phyloP scores from a whole-genome alignment of 352 stramenopile species.

The Phytophthora vignae region DNA sequence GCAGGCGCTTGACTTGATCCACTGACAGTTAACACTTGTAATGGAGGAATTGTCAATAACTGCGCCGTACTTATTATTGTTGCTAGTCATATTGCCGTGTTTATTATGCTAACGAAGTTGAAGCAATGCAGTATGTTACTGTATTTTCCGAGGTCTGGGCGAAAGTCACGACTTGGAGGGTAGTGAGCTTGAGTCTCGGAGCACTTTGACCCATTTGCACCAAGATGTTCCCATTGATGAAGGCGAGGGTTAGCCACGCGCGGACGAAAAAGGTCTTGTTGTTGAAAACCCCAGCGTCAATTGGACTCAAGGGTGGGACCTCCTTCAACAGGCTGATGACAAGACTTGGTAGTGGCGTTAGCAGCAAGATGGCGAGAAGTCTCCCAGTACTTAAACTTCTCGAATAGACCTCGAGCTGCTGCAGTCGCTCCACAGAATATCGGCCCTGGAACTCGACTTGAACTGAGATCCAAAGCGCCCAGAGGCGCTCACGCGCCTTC shows the following conservation, averaged over 20 bases:
- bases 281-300: conserved; percentile 20
- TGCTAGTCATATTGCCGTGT: neutral
- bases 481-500: neutral
- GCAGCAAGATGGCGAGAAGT: conserved; percentile 12
- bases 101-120: no score
- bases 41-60: neutral
- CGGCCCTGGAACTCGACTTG: conserved; percentile 35
- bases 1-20: neutral
- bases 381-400: conserved; percentile 1
- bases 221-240: conserved; percentile 23
- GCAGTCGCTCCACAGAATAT: conserved; percentile 27
- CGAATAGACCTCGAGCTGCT: conserved; percentile 4
- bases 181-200: conserved; percentile 22
- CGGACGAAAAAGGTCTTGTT: conserved; percentile 29
- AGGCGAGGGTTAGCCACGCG: conserved; percentile 19
- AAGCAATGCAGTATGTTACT: no score
- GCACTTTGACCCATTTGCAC: conserved; percentile 30
- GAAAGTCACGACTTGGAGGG: conserved; percentile 17
- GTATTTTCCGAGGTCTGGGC: no score
- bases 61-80: neutral
- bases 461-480: conserved; percentile 1
- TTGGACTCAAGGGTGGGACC: conserved; percentile 17
- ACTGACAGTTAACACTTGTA: neutral
- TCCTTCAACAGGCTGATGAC: conserved; percentile 28
- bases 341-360: conserved; percentile 28